Conservation (phyloP, 2,329 filamentous ascomycete genomes). For the Colletotrichum sp. region DNA sequence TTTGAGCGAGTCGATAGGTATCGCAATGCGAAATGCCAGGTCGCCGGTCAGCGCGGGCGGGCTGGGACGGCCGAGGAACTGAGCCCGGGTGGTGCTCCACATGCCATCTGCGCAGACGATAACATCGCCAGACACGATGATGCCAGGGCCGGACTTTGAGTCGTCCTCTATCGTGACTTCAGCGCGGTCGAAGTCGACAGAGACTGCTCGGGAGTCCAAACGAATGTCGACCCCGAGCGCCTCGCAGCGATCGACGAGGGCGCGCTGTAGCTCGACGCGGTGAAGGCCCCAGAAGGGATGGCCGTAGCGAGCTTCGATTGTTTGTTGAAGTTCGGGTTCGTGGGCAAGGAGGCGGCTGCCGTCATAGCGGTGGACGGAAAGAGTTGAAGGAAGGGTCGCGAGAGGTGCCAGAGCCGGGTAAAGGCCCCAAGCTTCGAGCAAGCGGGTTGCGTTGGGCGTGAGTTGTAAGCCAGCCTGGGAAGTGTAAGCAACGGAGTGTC, state of each 20-base stretch:
- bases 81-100: conserved; percentile 46
- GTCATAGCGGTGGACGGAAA: conserved; percentile 24
- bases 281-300: conserved; percentile 53
- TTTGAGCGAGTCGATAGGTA: conserved; percentile 52
- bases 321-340: conserved; percentile 9
- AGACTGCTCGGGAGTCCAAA: conserved; percentile 6
- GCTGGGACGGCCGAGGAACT: conserved; percentile 46
- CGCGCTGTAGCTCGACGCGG: conserved; percentile 51
- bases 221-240: conserved; percentile 39
- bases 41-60: conserved; percentile 58
- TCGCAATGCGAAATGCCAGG: conserved; percentile 58
- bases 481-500: background rate
- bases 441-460: conserved; percentile 22
- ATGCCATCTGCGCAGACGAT: conserved; percentile 56
- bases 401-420: conserved; percentile 5
- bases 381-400: conserved; percentile 17
- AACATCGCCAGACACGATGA: conserved; percentile 41
- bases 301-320: conserved; percentile 7
- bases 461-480: conserved; percentile 23
- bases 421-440: conserved; percentile 20
- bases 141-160: conserved; percentile 20
- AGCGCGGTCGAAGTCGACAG: conserved; percentile 9
- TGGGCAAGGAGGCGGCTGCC: conserved; percentile 22
- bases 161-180: conserved; percentile 32
- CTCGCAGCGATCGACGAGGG: conserved; percentile 42